These are phyloP conservation scores for Neurospora pannonica DNA, from an alignment of 495 filamentous ascomycete species.

Conservation along the genomic window DNA sequence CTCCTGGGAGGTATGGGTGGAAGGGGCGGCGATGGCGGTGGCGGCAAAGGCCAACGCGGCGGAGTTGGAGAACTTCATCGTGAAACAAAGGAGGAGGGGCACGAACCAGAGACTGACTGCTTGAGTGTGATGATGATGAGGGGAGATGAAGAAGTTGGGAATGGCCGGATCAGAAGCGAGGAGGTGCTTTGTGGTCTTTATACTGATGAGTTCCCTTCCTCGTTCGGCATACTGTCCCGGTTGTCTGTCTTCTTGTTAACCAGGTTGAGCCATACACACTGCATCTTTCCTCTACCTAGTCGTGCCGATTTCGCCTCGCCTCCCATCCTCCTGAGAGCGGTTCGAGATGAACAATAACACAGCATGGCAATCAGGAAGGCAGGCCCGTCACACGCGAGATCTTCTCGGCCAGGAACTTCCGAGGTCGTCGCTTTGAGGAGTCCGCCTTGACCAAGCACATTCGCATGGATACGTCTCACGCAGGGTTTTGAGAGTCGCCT, in stretches of 20 bases:
- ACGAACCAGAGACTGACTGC: conserved; percentile 7
- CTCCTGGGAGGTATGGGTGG: conserved; percentile 15
- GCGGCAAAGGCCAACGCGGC: conserved; percentile 33
- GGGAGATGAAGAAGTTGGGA: not conserved
- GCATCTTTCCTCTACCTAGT: not conserved
- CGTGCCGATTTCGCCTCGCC: not conserved
- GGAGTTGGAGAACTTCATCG: conserved; percentile 37
- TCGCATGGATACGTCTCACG: not conserved
- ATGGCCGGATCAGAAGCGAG: not conserved
- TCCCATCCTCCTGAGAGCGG: not conserved
- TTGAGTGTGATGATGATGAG: conserved; percentile 2
- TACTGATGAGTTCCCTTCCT: conserved; percentile 14
- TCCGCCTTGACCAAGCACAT: not conserved
- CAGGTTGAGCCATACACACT: not conserved
- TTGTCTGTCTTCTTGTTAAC: not conserved
- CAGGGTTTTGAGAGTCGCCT: not conserved
- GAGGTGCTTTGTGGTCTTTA: conserved; percentile 24
- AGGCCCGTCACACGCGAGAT: conserved; percentile 33
- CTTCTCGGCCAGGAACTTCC: conserved; percentile 36
- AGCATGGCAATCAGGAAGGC: conserved; percentile 37
- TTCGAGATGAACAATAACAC: not conserved
- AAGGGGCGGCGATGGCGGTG: conserved; percentile 33
- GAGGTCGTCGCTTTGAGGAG: conserved; percentile 11
- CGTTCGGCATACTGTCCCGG: not conserved
- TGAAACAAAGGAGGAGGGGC: conserved; percentile 12